Conservation (phyloP, 805 yeast species). For the Kodamaea jinghongensis region DNA sequence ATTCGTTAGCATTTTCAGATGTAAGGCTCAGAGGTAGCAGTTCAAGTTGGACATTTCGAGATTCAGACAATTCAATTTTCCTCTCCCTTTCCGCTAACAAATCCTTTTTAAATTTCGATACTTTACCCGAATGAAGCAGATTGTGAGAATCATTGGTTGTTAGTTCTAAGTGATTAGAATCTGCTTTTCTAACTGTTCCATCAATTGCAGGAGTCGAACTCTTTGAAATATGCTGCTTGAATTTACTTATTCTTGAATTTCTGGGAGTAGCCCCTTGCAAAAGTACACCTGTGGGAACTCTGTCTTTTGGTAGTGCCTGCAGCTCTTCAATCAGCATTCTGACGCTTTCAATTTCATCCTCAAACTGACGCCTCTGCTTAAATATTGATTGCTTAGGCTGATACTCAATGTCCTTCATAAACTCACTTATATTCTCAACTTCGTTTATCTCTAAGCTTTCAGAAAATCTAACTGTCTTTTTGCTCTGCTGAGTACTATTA, state of each 20-base stretch:
- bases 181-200: constrained; percentile 14
- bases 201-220: constrained; percentile 4
- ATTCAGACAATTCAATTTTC: too few species aligned
- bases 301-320: neutral
- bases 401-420: constrained; percentile 30
- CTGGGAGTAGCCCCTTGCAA: too few species aligned
- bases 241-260: constrained; percentile 1
- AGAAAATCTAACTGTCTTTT: constrained; percentile 54
- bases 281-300: neutral
- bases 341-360: constrained; percentile 2
- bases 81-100: neutral
- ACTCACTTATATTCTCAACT: constrained; percentile 54
- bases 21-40: too few species aligned
- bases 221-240: constrained; percentile 1
- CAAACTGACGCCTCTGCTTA: constrained; percentile 9
- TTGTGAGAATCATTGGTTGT: neutral
- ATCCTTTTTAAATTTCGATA: constrained; percentile 8
- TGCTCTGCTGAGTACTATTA: neutral
- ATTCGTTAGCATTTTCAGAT: too few species aligned
- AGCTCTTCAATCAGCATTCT: constrained; percentile 2
- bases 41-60: too few species aligned
- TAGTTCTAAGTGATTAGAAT: too few species aligned
- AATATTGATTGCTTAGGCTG: constrained; percentile 11
- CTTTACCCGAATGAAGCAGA: too few species aligned
- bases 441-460: constrained; percentile 54